Conservation (phyloP, 331 rosid genomes). For the Malus hybrid region DNA sequence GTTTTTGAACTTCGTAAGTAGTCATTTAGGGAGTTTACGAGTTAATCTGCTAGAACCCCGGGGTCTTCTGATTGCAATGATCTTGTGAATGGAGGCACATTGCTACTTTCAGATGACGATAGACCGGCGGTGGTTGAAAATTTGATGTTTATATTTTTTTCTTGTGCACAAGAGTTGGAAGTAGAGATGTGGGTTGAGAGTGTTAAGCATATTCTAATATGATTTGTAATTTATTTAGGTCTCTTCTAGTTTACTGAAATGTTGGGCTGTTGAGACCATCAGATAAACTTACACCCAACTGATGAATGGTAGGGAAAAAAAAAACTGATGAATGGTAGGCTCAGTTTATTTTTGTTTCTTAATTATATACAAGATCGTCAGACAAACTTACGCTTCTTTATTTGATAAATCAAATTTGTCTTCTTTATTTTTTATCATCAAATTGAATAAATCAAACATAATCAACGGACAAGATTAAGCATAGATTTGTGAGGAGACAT, state of each 20-base stretch:
- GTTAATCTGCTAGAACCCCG: neutral
- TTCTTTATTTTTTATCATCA: too few relatives aligned
- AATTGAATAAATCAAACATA: too few relatives aligned
- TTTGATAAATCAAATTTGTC: too few relatives aligned
- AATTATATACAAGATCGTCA: too few relatives aligned
- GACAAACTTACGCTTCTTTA: too few relatives aligned
- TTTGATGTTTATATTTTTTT: slow-evolving; percentile 5
- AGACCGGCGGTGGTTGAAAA: neutral
- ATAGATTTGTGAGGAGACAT: too few relatives aligned
- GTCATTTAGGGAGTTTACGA: neutral
- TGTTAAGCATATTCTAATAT: neutral
- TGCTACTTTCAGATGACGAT: slow-evolving; percentile 21
- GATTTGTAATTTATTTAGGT: slow-evolving; percentile 23
- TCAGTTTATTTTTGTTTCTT: neutral
- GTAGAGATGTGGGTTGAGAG: neutral
- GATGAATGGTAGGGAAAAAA: neutral
- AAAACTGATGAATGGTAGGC: neutral
- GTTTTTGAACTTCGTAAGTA: neutral
- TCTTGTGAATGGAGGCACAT: slow-evolving; percentile 2
- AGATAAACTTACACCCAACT: neutral
- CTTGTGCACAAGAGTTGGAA: slow-evolving; percentile 13
- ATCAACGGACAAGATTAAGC: too few relatives aligned
- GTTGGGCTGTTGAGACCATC: neutral
- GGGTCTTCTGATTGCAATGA: slow-evolving; percentile 14
- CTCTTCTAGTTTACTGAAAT: neutral